A percentile compares a stretch with the other conserved stretches of the same genome.
phyloP scores from a whole-genome alignment of 2,329 filamentous ascomycete species.

The Cordyceps javanica region DNA sequence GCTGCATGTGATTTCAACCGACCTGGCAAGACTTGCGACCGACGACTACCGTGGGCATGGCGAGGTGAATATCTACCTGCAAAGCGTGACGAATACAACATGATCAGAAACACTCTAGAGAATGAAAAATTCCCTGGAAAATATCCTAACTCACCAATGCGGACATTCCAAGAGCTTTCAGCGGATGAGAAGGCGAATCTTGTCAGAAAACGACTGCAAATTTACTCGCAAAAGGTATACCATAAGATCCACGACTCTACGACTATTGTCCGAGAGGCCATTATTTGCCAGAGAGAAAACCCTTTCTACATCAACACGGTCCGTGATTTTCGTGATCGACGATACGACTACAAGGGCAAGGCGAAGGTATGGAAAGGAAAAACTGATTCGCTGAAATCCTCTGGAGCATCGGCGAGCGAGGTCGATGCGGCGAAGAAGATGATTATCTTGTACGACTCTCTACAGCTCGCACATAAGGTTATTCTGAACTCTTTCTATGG shows the following conservation, averaged over 20 bases:
- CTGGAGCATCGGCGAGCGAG: conserved; percentile 68
- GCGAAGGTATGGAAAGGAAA: conserved; percentile 99
- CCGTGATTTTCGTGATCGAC: conserved; percentile 88
- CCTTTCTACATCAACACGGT: conserved; percentile 98
- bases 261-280: conserved; percentile 88
- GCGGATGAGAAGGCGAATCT: conserved; percentile 75
- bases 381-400: conserved; percentile 75
- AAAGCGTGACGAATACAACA: conserved; percentile 97
- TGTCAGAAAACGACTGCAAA: conserved; percentile 79
- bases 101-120: conserved; percentile 87
- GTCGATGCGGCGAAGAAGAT: conserved; percentile 97
- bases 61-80: conserved; percentile 94
- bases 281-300: conserved; percentile 97
- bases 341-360: conserved; percentile 97
- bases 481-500: conserved; percentile 99
- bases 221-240: conserved; percentile 98
- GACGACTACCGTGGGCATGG: conserved; percentile 94
- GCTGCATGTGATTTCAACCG: conserved; percentile 98
- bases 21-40: conserved; percentile 93
- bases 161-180: conserved; percentile 75
- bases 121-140: conserved; percentile 89
- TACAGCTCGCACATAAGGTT: conserved; percentile 96
- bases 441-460: conserved; percentile 91
- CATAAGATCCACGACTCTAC: conserved; percentile 97
- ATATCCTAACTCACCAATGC: conserved; percentile 59